phyloP scores from a whole-genome alignment of 345 rosid genomes.

The Reutealis trisperma region DNA sequence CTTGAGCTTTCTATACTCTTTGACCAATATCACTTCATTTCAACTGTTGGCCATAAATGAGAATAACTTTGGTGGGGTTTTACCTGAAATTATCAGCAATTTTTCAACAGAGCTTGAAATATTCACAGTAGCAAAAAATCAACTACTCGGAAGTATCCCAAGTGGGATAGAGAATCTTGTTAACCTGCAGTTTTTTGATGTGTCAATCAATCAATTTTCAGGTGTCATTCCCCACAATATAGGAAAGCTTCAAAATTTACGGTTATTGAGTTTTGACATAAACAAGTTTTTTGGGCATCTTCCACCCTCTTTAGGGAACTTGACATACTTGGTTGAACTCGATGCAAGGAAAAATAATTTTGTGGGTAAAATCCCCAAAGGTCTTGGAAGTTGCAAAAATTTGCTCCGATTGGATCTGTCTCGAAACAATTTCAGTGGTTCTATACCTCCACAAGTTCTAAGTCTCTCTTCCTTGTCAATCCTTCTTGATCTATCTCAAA shows the following conservation, averaged over 20 bases:
- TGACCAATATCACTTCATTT: slow-evolving; percentile 3
- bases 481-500: neutral
- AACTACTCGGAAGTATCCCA: neutral
- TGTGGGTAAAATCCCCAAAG: slow-evolving; percentile 14
- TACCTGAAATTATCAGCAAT: neutral
- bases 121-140: neutral
- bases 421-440: neutral
- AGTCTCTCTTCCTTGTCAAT: neutral
- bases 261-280: rapidly evolving
- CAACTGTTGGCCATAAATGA: rapidly evolving
- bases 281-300: slow-evolving; percentile 14
- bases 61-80: slow-evolving; percentile 18
- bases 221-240: slow-evolving; percentile 4
- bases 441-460: neutral
- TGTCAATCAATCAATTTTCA: slow-evolving; percentile 5
- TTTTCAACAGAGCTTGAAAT: neutral
- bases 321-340: neutral
- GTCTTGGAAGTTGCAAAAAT: neutral
- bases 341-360: neutral
- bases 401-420: neutral
- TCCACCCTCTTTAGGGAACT: slow-evolving; percentile 13
- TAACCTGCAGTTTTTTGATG: neutral
- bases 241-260: neutral
- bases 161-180: slow-evolving; percentile 19
- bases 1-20: slow-evolving; percentile 8